A percentile compares a stretch with the other conserved stretches of the same genome.
These are phyloP conservation scores for Skeletonema costatum DNA, from an alignment of 108 stramenopile species.

Conservation along the genomic window DNA sequence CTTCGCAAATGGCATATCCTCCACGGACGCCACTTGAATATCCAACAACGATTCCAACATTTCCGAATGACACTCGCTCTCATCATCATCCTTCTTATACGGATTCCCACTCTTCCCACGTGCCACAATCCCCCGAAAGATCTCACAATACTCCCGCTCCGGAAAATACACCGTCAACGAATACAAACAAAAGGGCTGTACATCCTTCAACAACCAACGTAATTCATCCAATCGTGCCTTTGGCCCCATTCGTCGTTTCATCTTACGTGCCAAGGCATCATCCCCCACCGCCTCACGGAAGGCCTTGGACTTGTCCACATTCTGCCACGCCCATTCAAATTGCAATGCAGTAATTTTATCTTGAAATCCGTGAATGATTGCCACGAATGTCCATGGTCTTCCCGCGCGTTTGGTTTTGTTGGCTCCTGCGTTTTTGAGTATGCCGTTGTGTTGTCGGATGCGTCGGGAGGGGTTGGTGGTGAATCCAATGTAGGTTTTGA, in stretches of 20 bases:
- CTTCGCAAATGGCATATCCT: conserved; percentile 51
- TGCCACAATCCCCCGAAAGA: conserved; percentile 28
- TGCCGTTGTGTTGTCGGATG: conserved; percentile 78
- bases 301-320: conserved; percentile 52
- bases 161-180: conserved; percentile 41
- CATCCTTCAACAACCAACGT: conserved; percentile 36
- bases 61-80: neutral
- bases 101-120: conserved; percentile 25
- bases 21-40: conserved; percentile 35
- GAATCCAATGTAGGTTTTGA: conserved; percentile 56
- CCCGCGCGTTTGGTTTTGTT: conserved; percentile 64
- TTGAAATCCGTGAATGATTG: conserved; percentile 65
- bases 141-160: conserved; percentile 20
- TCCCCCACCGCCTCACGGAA: conserved; percentile 62
- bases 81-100: conserved; percentile 5
- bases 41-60: conserved; percentile 6
- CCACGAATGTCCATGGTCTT: conserved; percentile 71
- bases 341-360: conserved; percentile 69
- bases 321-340: conserved; percentile 89
- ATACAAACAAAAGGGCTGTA: conserved; percentile 40
- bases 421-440: conserved; percentile 70
- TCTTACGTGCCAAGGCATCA: conserved; percentile 39
- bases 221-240: conserved; percentile 48
- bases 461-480: conserved; percentile 63
- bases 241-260: conserved; percentile 37